phyloP scores from a whole-genome alignment of 2,329 filamentous ascomycete species.

The Hysterium pulicare region DNA sequence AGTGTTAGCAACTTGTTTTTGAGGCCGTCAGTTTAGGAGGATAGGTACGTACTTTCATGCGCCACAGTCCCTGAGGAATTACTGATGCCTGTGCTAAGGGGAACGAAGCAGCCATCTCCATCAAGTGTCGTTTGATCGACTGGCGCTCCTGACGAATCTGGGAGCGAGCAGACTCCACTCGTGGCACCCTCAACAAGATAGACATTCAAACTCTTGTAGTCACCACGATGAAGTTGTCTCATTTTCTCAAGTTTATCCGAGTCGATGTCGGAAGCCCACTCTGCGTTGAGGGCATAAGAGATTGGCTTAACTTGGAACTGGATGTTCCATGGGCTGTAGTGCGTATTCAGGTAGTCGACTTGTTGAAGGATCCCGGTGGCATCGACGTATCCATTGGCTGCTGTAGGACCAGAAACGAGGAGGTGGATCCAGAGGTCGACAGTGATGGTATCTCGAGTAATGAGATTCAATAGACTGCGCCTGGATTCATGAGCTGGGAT shows the following conservation, averaged over 20 bases:
- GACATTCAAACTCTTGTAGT: constrained; percentile 52
- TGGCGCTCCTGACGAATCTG: constrained; percentile 5
- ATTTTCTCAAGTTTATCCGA: constrained; percentile 28
- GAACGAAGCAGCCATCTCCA: constrained; percentile 17
- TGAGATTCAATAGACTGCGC: constrained; percentile 9
- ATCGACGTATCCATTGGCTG: constrained; percentile 8
- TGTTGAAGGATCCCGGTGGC: constrained; percentile 8
- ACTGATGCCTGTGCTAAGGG: constrained; percentile 9
- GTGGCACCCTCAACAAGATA: constrained; percentile 51
- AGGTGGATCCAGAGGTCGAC: constrained; percentile 14
- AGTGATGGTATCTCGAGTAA: constrained; percentile 7
- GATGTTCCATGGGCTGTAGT: constrained; percentile 14
- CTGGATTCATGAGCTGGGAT: constrained; percentile 8
- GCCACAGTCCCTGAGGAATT: constrained; percentile 11
- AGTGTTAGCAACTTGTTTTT: constrained; percentile 15
- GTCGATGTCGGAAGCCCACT: constrained; percentile 15
- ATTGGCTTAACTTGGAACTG: constrained; percentile 12
- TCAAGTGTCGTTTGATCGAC: constrained; percentile 12
- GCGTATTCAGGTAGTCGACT: constrained; percentile 11
- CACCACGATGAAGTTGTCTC: constrained; percentile 52
- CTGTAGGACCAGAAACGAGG: constrained; percentile 8
- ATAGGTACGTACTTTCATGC: constrained; percentile 9
- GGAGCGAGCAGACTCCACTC: constrained; percentile 35
- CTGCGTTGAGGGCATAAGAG: constrained; percentile 9
- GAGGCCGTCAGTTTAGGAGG: constrained; percentile 7